A percentile compares a stretch with the other conserved stretches of the same genome.
phyloP scores from a whole-genome alignment of 192 early-diverging fungal genomes.

The Blastocladiella britannica region DNA sequence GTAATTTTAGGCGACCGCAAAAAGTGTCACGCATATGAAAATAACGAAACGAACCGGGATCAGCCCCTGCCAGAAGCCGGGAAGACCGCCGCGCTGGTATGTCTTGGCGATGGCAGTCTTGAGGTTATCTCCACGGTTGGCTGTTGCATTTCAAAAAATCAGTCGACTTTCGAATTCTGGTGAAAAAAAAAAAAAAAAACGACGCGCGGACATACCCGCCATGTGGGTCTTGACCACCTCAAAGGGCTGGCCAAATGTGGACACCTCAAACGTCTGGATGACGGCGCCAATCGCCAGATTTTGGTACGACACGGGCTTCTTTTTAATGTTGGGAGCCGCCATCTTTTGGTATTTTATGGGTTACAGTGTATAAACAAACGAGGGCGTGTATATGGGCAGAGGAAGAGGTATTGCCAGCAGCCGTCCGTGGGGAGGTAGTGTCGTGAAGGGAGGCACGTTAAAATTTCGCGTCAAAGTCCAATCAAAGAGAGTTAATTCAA shows the following conservation, averaged over 20 bases:
- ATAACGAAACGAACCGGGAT: slow-evolving; percentile 36
- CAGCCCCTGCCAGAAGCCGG: slow-evolving; percentile 88
- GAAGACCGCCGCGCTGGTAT: slow-evolving; percentile 61
- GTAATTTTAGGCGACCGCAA: background rate
- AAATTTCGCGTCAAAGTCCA: no score
- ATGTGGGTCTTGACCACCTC: slow-evolving; percentile 92
- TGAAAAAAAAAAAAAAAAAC: background rate
- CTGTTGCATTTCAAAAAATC: slow-evolving; percentile 2
- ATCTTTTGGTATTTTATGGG: no score
- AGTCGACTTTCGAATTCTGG: background rate
- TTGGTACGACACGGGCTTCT: slow-evolving; percentile 66
- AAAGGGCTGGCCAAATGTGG: slow-evolving; percentile 84
- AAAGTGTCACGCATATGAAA: slow-evolving; percentile 1
- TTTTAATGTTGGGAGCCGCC: slow-evolving; percentile 19
- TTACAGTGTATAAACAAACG: no score
- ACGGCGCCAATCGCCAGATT: slow-evolving; percentile 78
- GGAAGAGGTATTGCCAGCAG: no score
- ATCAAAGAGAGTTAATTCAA: no score
- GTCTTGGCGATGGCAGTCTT: slow-evolving; percentile 47
- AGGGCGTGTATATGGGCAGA: no score
- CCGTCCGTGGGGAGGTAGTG: no score
- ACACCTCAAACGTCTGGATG: slow-evolving; percentile 77
- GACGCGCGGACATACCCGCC: slow-evolving; percentile 19
- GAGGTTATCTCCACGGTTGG: slow-evolving; percentile 71
- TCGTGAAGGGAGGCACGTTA: no score